A percentile compares a stretch with the other conserved stretches of the same genome.
Evolutionary conservation across 2,329 filamentous ascomycete genomes (phyloP).

Genomic region (Stagonosporopsis cucurbitacearum): DNA sequence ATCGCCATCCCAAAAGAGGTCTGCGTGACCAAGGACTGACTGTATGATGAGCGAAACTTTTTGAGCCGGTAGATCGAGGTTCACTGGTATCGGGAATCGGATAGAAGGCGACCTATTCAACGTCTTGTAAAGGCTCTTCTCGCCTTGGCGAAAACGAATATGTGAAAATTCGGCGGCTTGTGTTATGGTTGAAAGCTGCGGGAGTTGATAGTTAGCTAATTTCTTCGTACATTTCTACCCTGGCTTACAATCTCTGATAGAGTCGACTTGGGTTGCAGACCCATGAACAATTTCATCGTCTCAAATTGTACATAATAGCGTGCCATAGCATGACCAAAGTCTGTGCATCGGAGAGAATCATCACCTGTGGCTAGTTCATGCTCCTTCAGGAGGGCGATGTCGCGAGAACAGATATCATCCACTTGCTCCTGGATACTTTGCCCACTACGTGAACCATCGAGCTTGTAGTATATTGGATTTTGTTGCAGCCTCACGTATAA

Average conservation of each 20-base stretch:
- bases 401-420: constrained; percentile 72
- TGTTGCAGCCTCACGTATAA: constrained; percentile 74
- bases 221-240: neutral
- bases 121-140: constrained; percentile 73
- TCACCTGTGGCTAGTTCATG: constrained; percentile 61
- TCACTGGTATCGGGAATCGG: constrained; percentile 73
- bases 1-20: constrained; percentile 61
- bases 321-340: constrained; percentile 81
- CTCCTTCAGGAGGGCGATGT: constrained; percentile 70
- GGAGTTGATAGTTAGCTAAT: constrained; percentile 7
- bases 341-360: constrained; percentile 66
- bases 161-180: constrained; percentile 76
- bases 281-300: constrained; percentile 76
- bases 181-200: constrained; percentile 69
- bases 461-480: constrained; percentile 74
- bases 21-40: constrained; percentile 70
- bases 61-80: constrained; percentile 69
- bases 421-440: constrained; percentile 67
- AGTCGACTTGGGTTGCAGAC: constrained; percentile 65
- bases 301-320: constrained; percentile 80
- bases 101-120: constrained; percentile 74
- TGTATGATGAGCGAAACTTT: constrained; percentile 83
- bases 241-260: constrained; percentile 71
- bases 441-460: constrained; percentile 60
- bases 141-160: constrained; percentile 71